Evolutionary conservation across 2,329 filamentous ascomycete genomes (phyloP), one percentile per base, ranked within the genome.

Genomic region (Aspergillus quadrilineatus): DNA sequence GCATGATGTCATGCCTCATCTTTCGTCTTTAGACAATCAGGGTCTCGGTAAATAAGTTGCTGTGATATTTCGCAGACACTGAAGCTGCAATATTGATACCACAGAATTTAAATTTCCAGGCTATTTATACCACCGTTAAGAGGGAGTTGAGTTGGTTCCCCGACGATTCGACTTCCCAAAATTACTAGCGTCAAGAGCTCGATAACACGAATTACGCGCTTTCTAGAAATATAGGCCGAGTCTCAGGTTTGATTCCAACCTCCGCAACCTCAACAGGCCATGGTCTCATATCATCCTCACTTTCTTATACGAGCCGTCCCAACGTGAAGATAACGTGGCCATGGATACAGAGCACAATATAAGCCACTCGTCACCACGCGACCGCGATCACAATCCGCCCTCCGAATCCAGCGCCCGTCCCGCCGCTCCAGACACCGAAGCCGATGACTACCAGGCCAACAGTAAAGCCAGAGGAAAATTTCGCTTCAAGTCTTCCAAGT

Each of bases 401-500:
- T 15, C 17, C 39, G 28, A 36, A 29, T 17, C 29, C 10, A 17
- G 34, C 34, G 45, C 50, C 28, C 45, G 14, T 9, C 29, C 63
- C 50, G 62, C 65, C 42, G 61, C 66, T 53, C 28, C 9, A 7
- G 17, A 36, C n/a, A 17, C 22, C 10, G 14, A 36, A 26, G 15
- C 22, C 14, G 14, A 52, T 61, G 50, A 63, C 64, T 47, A 66
- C 67, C 50, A 26, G 53, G 8, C 43, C 42, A 6, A 53, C 66
- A 22, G 29, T 12, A 52, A 45, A 52, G 28, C n/a, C 17, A 52
- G 45, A 52, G 61, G 65, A 4, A 69, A 60, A 61, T 73, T 74
- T 57, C 70, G 72, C 47, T 72, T 74, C 63, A 74, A 74, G 63
- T 64, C 64, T 10, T 37, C 34, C 17, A 61, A 62, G 2, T 59